Base-by-base conservation (phyloP, 2,329 filamentous ascomycete genomes). In the Nemania bipapillata region DNA sequence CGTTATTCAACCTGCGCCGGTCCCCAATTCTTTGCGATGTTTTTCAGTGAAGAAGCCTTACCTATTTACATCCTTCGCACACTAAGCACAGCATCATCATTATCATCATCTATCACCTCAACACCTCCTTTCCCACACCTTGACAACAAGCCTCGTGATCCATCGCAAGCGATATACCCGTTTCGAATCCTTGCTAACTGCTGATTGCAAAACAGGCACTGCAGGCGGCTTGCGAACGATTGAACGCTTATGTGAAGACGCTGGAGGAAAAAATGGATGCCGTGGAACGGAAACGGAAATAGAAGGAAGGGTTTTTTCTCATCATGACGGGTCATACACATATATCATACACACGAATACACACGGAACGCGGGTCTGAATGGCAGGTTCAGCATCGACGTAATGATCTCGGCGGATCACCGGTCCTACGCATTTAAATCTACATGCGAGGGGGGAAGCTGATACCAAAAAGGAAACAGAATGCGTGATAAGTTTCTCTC, bases 191-290 rank as follows among this genome's bases (percentile, higher is more conserved):
- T 52, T 40, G 28, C 67, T 72, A 69, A 74, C 65, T 49, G 69
- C 32, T 56, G 45, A 5, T 20, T 50, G 53, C 54, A 32, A 62
- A 65, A 73, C 74, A 97, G 94, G 90, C 92, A 73, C 87, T 98
- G 56, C 94, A 97, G 87, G 87, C 90, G 57, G 93, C 94, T 56
- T 94, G 97, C 65, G 91, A 94, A 81, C 89, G 92, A 79, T 88
- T 97, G 80, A 93, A 93, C 82, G 88, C 87, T 71, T 96, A 97
- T 79, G 90, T 97, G 72, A 88, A 90, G 78, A 88, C 88, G 59
- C 83, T 98, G 72, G 95, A 98, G 83, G 88, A 92, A 76, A 94
- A 91, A 83, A 86, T 94, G 74, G 89, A 90, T 74, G 84, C 86
- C 69, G 76, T 89, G 77, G 86, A 90, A 76, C 80, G 81, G 77